Base-by-base conservation (phyloP, 2,329 filamentous ascomycete genomes). In the Claviceps paspali region DNA sequence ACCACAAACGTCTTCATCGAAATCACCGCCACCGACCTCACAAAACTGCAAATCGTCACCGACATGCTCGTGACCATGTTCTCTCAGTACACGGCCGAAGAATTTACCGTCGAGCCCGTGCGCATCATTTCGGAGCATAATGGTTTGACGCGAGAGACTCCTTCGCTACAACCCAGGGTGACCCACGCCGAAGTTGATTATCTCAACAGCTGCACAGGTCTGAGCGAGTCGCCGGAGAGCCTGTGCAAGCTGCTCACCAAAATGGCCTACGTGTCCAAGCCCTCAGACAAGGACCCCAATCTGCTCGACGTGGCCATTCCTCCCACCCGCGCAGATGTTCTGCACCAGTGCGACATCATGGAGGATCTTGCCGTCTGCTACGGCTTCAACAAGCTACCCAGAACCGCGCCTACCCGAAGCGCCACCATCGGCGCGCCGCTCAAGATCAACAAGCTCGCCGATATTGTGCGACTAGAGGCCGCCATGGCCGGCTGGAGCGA, bases 1-100 rank as follows among this genome's bases (percentile, higher is more conserved):
- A 96, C 87, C 41, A 88, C 73, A 54, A 95, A 98, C 52, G 76
- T 98, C 52, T 83, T 98, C 61, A 92, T 98, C 57, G 91, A 98
- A 61, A 86, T 94, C 51, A 98, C 91, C 6, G 92, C 87, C 29
- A 88, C 86, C 29, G 91, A 98, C 57, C 79, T 82, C 55, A 98
- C 92, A 21, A 98, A 98, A 66, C 73, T 96, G 31, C 87, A 95
- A 49, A 84, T 98, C 46, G 88, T 95, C 43, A 84, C 82, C 62
- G 86, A 93, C 57, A 94, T 95, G 54, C 79, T 98, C 57, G 83
- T 94, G 29, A 76, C 88, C 52, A 98, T 98, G 88, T 98, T 98
- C 70, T 92, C 83, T 32, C 73, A 79, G 53, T 94, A 96, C 63
- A 87, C 83, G 52, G 70, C 73, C 15, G 84, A 95, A 53, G 76